phyloP scores from a whole-genome alignment of 176 grass and related monocot genomes.

The Paspalum notatum region DNA sequence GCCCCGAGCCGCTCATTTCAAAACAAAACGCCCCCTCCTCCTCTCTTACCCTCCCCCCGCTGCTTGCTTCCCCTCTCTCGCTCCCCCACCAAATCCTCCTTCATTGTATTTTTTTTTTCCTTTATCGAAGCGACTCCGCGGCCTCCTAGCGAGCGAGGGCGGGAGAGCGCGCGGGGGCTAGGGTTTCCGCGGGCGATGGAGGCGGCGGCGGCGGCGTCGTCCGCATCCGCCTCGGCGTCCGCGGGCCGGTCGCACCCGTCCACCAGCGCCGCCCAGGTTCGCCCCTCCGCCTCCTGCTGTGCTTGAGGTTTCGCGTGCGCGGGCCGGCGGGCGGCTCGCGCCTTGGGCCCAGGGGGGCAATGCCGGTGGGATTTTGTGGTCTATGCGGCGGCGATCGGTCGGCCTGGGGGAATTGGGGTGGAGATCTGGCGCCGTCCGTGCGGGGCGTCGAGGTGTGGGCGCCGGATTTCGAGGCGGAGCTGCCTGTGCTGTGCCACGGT shows the following conservation, averaged over 20 bases:
- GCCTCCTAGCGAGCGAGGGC: background rate
- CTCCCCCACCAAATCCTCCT: constrained; percentile 23
- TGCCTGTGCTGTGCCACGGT: background rate
- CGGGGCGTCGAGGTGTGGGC: background rate
- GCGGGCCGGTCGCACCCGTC: constrained; percentile 53
- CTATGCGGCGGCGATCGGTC: constrained; percentile 18
- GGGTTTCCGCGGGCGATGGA: constrained; percentile 51
- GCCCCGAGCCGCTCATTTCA: constrained; percentile 36
- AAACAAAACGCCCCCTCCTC: constrained; percentile 27
- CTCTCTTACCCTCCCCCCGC: background rate
- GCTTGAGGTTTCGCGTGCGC: background rate
- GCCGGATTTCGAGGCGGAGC: constrained; percentile 4
- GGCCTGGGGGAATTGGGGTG: background rate
- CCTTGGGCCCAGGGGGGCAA: constrained; percentile 22
- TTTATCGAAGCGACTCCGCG: constrained; percentile 1
- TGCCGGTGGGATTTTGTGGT: constrained; percentile 18
- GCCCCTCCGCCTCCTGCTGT: background rate
- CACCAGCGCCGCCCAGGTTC: constrained; percentile 35
- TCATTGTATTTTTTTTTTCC: background rate
- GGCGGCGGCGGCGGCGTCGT: constrained; percentile 34
- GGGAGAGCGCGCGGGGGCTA: constrained; percentile 35
- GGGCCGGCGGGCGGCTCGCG: background rate
- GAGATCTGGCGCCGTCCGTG: constrained; percentile 25
- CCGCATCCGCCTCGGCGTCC: constrained; percentile 38
- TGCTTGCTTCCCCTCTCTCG: background rate